These are phyloP conservation scores for Ophiostoma montium DNA, from an alignment of 2,329 filamentous ascomycete species.

Conservation along the genomic window DNA sequence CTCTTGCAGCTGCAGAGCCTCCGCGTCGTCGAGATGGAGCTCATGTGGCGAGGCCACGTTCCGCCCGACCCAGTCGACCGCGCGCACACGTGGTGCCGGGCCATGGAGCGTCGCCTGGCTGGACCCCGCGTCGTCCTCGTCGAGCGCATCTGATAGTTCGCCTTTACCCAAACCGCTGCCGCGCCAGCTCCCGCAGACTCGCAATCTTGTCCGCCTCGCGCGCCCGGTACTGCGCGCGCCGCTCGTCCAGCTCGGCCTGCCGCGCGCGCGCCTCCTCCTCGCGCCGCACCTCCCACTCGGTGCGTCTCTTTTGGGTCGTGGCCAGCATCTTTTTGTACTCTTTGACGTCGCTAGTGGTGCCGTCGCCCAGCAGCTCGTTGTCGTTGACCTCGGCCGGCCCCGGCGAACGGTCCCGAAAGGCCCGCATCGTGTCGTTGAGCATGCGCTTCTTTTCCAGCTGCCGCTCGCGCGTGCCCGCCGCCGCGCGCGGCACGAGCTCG, in stretches of 20 bases:
- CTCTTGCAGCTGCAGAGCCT: conserved; percentile 20
- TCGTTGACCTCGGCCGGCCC: conserved; percentile 54
- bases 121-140: too few relatives aligned
- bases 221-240: conserved; percentile 5
- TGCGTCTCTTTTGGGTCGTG: conserved; percentile 58
- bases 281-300: conserved; percentile 17
- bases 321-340: conserved; percentile 48
- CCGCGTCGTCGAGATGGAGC: conserved; percentile 27
- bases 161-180: conserved; percentile 7
- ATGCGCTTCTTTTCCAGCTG: conserved; percentile 74
- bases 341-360: conserved; percentile 24
- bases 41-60: too few relatives aligned
- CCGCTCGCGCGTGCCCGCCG: conserved; percentile 69
- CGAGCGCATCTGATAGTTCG: too few relatives aligned
- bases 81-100: too few relatives aligned
- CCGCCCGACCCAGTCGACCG: too few relatives aligned
- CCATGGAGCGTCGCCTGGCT: too few relatives aligned
- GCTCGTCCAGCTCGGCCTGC: conserved; percentile 4
- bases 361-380: conserved; percentile 63
- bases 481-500: conserved; percentile 72
- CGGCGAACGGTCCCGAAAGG: conserved; percentile 56
- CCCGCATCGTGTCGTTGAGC: conserved; percentile 55
- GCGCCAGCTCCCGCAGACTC: conserved; percentile 4
- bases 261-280: conserved; percentile 9
- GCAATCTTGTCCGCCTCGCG: conserved; percentile 5